Evolutionary conservation across 805 yeast species (phyloP), one percentile per base, ranked within the genome.

Genomic region (Nakazawaea pomicola): DNA sequence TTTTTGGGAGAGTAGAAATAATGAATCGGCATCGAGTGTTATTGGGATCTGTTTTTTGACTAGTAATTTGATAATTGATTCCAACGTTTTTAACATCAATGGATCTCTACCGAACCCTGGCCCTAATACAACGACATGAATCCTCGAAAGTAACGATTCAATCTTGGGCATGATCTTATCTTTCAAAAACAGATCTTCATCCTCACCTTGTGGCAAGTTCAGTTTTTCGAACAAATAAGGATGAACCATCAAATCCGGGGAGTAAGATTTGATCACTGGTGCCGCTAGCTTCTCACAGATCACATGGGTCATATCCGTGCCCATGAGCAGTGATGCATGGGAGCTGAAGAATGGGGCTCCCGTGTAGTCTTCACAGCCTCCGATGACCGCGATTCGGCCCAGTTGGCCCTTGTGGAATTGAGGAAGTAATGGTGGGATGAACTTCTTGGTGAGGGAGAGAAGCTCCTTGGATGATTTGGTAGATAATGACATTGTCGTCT

Each of bases 281-380:
- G 86, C 90, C 1, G 97, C 97, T 23, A 66, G 62, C 38, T 64
- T 60, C 49, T 88, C 95, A 63, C 98, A 93, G n/a, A 93, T 71
- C 8, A 91, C 72, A 60, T 91, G 98, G 28, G 91, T 75, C 64
- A 93, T 68, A 57, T 91, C 99, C 40, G 89, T 82, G 1, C 99
- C 99, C 37, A 83, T 70, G 28, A 83, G 62, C 2, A 95, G 85
- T 1, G 95, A 77, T 1, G 96, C 84, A 57, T 84, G 83, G 4
- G 95, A 84, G 27, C 95, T 74, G 58, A 93, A 93, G 60, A 70
- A 93, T 2, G 98, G 98, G 0, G 99, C 99, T 0, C 99, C 99
- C 0, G 97, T 90, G 58, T 89, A 91, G 58, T 91, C 97, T 58
- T 85, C 90, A 58, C 93, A 82, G 1, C 99, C 99, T 17, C 99